Conservation (phyloP, 2,329 filamentous ascomycete species). For the Mollisiaceae sp. region DNA sequence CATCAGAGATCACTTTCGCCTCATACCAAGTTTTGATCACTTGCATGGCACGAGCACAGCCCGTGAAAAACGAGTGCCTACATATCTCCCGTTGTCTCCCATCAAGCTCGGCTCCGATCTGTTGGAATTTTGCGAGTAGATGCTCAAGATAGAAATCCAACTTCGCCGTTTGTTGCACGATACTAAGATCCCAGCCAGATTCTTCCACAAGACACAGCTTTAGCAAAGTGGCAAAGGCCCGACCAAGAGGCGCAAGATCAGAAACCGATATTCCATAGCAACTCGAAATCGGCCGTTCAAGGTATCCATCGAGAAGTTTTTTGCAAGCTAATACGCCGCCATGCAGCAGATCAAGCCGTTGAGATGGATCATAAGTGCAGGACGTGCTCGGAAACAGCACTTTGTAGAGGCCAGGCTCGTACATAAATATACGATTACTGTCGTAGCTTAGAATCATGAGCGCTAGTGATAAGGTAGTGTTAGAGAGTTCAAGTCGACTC, state of each 20-base stretch:
- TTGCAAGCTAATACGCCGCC: constrained; percentile 27
- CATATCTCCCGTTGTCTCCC: constrained; percentile 18
- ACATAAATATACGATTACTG: constrained; percentile 28
- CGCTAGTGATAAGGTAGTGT: constrained; percentile 10
- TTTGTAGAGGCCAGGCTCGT: constrained; percentile 28
- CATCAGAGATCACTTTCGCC: constrained; percentile 16
- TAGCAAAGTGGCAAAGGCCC: constrained; percentile 44
- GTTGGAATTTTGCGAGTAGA: constrained; percentile 23
- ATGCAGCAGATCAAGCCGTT: constrained; percentile 34
- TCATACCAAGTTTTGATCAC: constrained; percentile 29
- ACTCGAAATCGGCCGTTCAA: constrained; percentile 16
- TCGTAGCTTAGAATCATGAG: constrained; percentile 27
- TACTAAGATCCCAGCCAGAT: constrained; percentile 46
- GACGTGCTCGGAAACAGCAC: constrained; percentile 12
- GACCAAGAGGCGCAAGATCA: constrained; percentile 43
- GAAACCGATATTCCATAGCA: constrained; percentile 21
- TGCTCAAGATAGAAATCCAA: constrained; percentile 35
- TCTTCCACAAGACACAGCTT: constrained; percentile 46
- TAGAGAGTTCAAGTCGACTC: neutral
- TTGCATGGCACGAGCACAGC: constrained; percentile 22
- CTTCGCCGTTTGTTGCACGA: constrained; percentile 44
- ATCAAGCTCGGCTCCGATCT: constrained; percentile 28
- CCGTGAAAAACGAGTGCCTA: constrained; percentile 24
- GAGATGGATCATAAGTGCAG: constrained; percentile 12
- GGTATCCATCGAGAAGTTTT: constrained; percentile 21